Base-by-base conservation (phyloP, 495 filamentous ascomycete species). In the Hypoxylon perforatum region DNA sequence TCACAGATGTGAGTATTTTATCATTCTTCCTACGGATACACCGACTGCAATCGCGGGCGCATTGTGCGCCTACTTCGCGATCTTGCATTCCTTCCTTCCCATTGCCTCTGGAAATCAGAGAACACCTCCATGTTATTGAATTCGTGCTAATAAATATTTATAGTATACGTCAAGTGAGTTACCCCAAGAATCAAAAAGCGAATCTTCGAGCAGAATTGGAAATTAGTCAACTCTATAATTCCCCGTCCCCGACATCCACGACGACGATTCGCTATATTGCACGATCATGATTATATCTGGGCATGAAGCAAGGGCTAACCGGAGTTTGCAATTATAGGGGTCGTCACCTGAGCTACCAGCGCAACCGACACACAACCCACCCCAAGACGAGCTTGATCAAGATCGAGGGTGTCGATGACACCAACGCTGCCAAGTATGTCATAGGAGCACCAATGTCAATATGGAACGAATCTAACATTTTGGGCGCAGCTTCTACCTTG, bases 81-180 rank as follows among this genome's bases (percentile, higher is more conserved):
- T 54, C 50, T 30, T 23, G 44, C 46, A 36, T 17, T n/a, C n/a
- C 39, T 59, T 15, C 35, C 19, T 22, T 22, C 19, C 46, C 33
- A 63, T 42, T 52, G 39, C 39, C 30, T 36, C 33, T 51, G 28
- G 57, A 39, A 60, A 22, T n/a, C n/a, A n/a, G 18, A 50, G 15
- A 44, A 38, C 10, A 30, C 53, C 21, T 33, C 41, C 25, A 3
- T 57, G 28, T 1, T 44, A 19, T 51, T 17, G 62, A 58, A 42
- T 46, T 50, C 54, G 23, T 69, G 69, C 80, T 75, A 77, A 80
- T 67, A 54, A 44, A 18, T 57, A 70, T 47, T 23, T 76, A 15
- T 82, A 95, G 91, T 96, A 82, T 97, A 95, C 77, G 93, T 96
- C 78, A 95, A 96, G 92, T 94, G 84, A 91, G 91, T 90, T 60